A percentile compares a stretch with the other conserved stretches of the same genome.
Conservation (phyloP, 2,329 filamentous ascomycete species). For the Fusarium sp. region DNA sequence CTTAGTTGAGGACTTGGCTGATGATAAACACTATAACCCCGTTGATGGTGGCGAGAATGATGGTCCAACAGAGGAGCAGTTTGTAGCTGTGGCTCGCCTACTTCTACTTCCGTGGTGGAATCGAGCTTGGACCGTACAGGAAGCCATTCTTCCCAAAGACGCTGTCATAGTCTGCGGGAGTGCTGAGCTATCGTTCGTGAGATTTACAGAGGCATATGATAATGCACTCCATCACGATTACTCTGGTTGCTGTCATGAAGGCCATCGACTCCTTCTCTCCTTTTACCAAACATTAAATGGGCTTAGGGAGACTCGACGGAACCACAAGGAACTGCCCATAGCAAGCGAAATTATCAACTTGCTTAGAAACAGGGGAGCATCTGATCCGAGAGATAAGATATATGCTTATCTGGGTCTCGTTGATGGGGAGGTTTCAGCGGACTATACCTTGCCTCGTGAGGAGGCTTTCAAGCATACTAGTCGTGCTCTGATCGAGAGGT, state of each 20-base stretch:
- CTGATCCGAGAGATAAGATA: neutral
- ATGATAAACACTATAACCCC: neutral
- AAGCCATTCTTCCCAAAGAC: neutral
- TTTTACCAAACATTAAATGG: neutral
- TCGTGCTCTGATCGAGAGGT: neutral
- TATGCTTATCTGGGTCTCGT: neutral
- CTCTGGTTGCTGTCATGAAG: neutral
- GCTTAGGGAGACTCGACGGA: too few relatives aligned
- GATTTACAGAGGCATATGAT: neutral
- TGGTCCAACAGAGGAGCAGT: neutral
- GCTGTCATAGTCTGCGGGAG: neutral
- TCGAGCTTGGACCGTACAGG: neutral
- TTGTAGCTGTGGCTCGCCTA: neutral
- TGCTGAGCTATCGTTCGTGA: neutral
- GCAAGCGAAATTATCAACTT: neutral
- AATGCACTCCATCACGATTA: neutral
- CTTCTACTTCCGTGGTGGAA: neutral
- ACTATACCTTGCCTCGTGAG: neutral
- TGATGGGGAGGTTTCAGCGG: too few relatives aligned
- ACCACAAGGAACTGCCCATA: fast-evolving
- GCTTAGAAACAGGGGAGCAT: neutral
- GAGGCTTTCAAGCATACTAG: neutral
- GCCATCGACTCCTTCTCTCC: neutral
- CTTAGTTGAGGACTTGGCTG: neutral
- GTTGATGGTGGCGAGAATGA: neutral